Evolutionary conservation across 2,329 filamentous ascomycete species (phyloP), one percentile per base, ranked within the genome.

Genomic region (Aspergillus arachidicola): DNA sequence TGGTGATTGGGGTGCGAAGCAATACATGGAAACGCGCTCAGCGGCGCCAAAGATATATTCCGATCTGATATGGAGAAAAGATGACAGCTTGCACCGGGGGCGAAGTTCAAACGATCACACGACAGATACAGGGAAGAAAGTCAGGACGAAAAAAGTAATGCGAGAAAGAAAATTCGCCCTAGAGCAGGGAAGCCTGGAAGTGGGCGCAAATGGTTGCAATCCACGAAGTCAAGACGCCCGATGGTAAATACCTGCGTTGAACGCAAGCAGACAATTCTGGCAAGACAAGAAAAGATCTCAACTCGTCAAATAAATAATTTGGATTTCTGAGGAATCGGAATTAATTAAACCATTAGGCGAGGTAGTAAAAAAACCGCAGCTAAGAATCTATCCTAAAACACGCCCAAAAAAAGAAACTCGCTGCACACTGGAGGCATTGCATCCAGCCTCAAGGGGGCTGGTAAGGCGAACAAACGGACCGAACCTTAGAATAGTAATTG

Each of bases 31-130:
- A 72, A 62, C 63, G 65, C 66, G 64, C 68, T 65, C 66, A 70
- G 67, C 67, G 66, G 66, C 60, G 64, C 67, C 65, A 63, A 73
- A 74, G 69, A 75, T 75, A 75, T 76, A 72, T 69, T 71, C 69
- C 70, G 70, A 73, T 67, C 59, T 64, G 63, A 65, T 69, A 70
- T 64, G 59, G 59, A 61, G 62, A 68, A 48, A 58, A 66, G 63
- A 64, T 63, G 43, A 60, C 62, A 66, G 63, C 28, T 55, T 19
- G 34, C 32, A 32, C n/a, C 63, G 59, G 56, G 66, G 55, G 64
- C 66, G 54, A 60, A 66, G 57, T 57, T 66, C 60, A 63, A 62
- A 68, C 51, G 59, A 64, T 63, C 57, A 68, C 62, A 64, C 60
- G 64, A 59, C 61, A 55, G 51, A 55, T 19, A 55, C 30, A 58